A percentile compares a stretch with the other conserved stretches of the same genome.
Conservation (phyloP, 2,329 filamentous ascomycete species). For the Trichoderma arundinaceum region DNA sequence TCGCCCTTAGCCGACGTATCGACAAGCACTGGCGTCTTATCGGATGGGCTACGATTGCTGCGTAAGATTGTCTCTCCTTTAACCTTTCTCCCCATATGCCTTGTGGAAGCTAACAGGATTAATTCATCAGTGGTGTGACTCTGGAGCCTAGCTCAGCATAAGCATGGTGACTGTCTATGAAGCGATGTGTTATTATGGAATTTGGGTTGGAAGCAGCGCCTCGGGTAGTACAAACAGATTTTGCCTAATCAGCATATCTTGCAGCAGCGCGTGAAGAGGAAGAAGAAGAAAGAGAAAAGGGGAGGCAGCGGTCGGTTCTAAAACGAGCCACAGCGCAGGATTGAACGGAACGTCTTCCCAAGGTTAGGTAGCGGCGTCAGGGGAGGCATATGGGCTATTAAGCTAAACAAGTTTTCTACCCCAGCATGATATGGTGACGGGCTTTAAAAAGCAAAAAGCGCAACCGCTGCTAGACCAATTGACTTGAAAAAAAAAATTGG, state of each 20-base stretch:
- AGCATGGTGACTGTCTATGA: slow-evolving; percentile 32
- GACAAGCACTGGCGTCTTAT: slow-evolving; percentile 99
- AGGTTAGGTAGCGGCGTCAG: slow-evolving; percentile 22
- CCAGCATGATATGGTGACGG: slow-evolving; percentile 43
- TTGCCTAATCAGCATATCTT: slow-evolving; percentile 6
- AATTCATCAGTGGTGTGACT: slow-evolving; percentile 55
- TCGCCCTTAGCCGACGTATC: slow-evolving; percentile 92
- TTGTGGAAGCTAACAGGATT: slow-evolving; percentile 37
- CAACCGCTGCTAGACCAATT: slow-evolving; percentile 36
- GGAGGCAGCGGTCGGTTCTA: neutral
- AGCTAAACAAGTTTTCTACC: slow-evolving; percentile 24
- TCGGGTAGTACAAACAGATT: neutral
- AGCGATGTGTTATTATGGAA: slow-evolving; percentile 14
- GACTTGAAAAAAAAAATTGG: slow-evolving; percentile 34
- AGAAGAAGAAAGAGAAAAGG: neutral
- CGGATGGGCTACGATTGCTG: slow-evolving; percentile 83
- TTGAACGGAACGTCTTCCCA: neutral
- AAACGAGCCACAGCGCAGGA: slow-evolving; percentile 2
- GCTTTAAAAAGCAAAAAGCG: slow-evolving; percentile 17
- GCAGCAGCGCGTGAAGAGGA: neutral
- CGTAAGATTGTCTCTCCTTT: slow-evolving; percentile 52
- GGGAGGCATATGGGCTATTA: neutral
- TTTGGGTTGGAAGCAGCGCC: neutral
- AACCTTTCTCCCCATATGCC: neutral
- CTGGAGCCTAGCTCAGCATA: slow-evolving; percentile 58